phyloP scores from a whole-genome alignment of 805 yeast genomes.

The Lipomyces orientalis region DNA sequence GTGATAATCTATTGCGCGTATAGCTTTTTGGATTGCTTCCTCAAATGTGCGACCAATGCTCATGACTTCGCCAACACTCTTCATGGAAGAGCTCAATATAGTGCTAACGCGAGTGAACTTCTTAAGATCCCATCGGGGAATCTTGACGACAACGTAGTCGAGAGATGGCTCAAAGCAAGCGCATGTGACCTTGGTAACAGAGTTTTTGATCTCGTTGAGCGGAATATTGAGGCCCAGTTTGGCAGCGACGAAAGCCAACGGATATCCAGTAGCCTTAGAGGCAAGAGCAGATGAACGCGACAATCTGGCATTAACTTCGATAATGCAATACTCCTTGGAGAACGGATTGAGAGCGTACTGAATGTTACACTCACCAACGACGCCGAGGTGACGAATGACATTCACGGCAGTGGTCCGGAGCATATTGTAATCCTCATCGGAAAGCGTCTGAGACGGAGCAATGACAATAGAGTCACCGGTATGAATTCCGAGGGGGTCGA shows the following conservation, averaged over 20 bases:
- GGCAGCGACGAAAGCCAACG: conserved; percentile 97
- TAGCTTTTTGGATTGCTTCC: conserved; percentile 97
- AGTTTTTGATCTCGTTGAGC: conserved; percentile 85
- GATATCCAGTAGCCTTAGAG: conserved; percentile 98
- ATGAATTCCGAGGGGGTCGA: conserved; percentile 97
- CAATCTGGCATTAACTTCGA: conserved; percentile 96
- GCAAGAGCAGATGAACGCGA: conserved; percentile 99
- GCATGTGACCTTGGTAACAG: conserved; percentile 91
- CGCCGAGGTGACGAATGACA: conserved; percentile 95
- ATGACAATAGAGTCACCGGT: conserved; percentile 99
- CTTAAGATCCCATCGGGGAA: conserved; percentile 98
- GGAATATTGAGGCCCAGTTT: conserved; percentile 93
- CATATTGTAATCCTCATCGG: conserved; percentile 98
- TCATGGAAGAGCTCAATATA: conserved; percentile 89
- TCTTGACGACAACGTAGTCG: conserved; percentile 95
- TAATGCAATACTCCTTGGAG: conserved; percentile 93
- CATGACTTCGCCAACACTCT: conserved; percentile 99
- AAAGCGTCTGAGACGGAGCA: conserved; percentile 96
- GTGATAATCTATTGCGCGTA: conserved; percentile 93
- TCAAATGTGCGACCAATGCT: conserved; percentile 96
- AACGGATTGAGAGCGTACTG: conserved; percentile 95
- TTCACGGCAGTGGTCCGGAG: conserved; percentile 96
- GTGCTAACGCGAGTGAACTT: conserved; percentile 92
- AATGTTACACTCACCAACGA: conserved; percentile 98
- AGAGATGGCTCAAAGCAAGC: conserved; percentile 97